These are phyloP conservation scores for Acer yangbiense DNA, from an alignment of 345 rosid genomes.

Conservation along the genomic window DNA sequence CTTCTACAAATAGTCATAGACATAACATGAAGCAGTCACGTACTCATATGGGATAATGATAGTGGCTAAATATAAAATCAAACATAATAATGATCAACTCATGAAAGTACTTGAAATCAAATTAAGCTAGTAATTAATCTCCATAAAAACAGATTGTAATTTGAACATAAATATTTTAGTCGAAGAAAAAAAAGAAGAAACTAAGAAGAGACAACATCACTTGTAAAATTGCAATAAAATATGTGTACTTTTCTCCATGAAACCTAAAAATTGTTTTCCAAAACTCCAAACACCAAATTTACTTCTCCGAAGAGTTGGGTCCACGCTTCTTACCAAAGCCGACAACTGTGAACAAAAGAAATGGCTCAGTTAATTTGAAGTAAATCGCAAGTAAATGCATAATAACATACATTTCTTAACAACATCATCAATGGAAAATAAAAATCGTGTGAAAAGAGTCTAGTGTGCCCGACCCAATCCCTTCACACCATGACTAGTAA, in stretches of 20 bases:
- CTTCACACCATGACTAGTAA: too few species aligned
- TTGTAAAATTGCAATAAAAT: too few species aligned
- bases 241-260: background rate
- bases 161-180: too few species aligned
- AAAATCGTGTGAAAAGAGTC: too few species aligned
- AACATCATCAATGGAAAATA: background rate
- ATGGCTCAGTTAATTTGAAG: background rate
- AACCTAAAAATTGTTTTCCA: background rate
- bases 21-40: background rate
- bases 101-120: background rate
- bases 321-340: slow-evolving; percentile 34
- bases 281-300: background rate
- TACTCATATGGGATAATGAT: too few species aligned
- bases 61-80: too few species aligned
- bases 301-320: slow-evolving; percentile 34
- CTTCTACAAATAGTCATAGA: background rate
- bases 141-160: too few species aligned
- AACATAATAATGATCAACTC: background rate
- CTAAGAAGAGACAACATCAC: too few species aligned
- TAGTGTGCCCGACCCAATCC: too few species aligned
- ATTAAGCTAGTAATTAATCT: too few species aligned
- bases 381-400: background rate
- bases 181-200: too few species aligned
- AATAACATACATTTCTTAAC: background rate
- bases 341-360: slow-evolving; percentile 21